Evolutionary conservation across 1,139 yeast genomes (phyloP).

Genomic region (Wickerhamiella infanticola): DNA sequence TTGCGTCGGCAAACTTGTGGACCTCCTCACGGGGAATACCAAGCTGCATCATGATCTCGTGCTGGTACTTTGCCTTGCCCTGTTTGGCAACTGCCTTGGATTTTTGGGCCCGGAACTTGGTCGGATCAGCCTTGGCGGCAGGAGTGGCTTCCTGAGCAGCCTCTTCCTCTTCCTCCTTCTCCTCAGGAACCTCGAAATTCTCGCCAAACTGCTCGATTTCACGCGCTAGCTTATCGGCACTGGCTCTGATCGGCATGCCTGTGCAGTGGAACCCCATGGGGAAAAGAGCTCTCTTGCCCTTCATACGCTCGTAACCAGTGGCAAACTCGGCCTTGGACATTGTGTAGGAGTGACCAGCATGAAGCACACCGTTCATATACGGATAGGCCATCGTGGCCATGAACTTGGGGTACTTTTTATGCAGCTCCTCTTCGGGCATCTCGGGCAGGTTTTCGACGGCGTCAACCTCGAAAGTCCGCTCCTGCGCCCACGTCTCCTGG

Average conservation of each 20-base stretch:
- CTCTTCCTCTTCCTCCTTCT: conserved; percentile 40
- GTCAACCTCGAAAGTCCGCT: conserved; percentile 68
- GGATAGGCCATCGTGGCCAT: conserved; percentile 97
- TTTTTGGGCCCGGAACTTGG: conserved; percentile 84
- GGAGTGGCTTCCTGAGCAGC: conserved; percentile 27
- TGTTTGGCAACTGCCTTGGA: conserved; percentile 86
- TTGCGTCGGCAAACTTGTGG: conserved; percentile 73
- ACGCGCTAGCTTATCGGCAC: conserved; percentile 89
- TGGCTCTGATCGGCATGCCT: conserved; percentile 95
- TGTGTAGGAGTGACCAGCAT: conserved; percentile 95
- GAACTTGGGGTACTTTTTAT: conserved; percentile 68
- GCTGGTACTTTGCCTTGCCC: conserved; percentile 89
- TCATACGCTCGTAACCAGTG: conserved; percentile 88
- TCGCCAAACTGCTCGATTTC: conserved; percentile 84
- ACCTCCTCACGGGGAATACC: conserved; percentile 79
- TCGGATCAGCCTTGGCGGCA: conserved; percentile 47
- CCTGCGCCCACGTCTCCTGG: conserved; percentile 76
- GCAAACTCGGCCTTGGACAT: conserved; percentile 90
- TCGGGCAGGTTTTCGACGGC: conserved; percentile 52
- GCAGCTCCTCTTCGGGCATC: conserved; percentile 53
- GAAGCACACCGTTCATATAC: conserved; percentile 96
- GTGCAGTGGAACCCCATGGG: conserved; percentile 99
- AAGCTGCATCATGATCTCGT: conserved; percentile 87
- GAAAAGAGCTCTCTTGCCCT: conserved; percentile 81
- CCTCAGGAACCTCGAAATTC: conserved; percentile 34